phyloP scores from a whole-genome alignment of 257 asterid species.

The Nicotiana benthamiana region DNA sequence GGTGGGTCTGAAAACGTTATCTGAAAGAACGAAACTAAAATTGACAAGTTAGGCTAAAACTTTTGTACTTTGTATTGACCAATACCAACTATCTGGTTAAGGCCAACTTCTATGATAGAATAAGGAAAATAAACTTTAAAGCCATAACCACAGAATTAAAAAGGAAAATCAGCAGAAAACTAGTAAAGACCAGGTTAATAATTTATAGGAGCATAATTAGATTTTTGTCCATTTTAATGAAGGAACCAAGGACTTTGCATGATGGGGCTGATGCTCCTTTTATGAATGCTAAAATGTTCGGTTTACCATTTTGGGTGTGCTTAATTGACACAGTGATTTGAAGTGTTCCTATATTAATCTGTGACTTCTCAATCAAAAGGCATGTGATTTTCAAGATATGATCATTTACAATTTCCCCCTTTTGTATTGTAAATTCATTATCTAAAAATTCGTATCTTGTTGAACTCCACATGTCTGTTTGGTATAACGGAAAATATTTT shows the following conservation, averaged over 20 bases:
- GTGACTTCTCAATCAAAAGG: neutral
- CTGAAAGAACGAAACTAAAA: neutral
- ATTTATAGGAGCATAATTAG: neutral
- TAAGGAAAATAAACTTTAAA: neutral
- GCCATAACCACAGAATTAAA: neutral
- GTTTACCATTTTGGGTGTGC: neutral
- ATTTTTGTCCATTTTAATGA: neutral
- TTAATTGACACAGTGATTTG: neutral
- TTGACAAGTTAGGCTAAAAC: neutral
- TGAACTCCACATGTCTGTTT: too few species aligned
- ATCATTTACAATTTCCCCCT: neutral
- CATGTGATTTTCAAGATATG: neutral
- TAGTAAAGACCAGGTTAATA: neutral
- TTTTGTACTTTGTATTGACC: neutral
- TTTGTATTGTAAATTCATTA: neutral
- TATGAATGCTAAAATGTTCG: neutral
- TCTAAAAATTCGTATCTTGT: too few species aligned
- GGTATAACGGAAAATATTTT: too few species aligned
- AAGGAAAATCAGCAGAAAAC: neutral
- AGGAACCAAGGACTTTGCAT: neutral
- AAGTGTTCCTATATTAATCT: neutral
- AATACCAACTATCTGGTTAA: constrained; percentile 8
- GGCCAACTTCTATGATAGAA: neutral
- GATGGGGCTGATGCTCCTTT: neutral
- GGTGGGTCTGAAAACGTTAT: neutral